phyloP scores from a whole-genome alignment of 2,329 filamentous ascomycete genomes.

The Venturiaceae sp. region DNA sequence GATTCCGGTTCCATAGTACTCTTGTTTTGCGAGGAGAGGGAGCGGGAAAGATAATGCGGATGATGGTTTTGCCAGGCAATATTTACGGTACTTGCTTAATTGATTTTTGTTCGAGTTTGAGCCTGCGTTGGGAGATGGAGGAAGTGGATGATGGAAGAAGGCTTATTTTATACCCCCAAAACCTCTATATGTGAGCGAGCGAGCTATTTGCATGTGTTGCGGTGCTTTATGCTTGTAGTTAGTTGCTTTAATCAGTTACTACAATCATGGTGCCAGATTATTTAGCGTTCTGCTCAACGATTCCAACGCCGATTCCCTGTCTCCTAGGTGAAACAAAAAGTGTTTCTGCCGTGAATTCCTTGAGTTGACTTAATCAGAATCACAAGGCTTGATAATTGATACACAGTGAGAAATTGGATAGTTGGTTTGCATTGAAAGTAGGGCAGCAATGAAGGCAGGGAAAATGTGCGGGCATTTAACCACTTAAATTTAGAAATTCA shows the following conservation, averaged over 20 bases:
- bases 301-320: too few relatives aligned
- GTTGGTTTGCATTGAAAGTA: too few relatives aligned
- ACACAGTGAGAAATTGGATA: too few relatives aligned
- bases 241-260: not conserved
- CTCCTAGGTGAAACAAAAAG: too few relatives aligned
- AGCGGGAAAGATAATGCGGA: not conserved
- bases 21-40: not conserved
- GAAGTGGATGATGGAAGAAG: not conserved
- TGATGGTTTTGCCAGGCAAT: not conserved
- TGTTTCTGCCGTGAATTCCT: too few relatives aligned
- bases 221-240: too few relatives aligned
- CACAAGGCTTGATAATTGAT: too few relatives aligned
- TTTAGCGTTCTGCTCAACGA: not conserved
- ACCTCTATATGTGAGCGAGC: not conserved
- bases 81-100: not conserved
- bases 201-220: not conserved
- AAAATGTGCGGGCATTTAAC: too few relatives aligned
- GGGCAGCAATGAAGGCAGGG: not conserved
- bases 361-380: too few relatives aligned
- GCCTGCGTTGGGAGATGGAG: not conserved
- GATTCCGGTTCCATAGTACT: not conserved
- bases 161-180: slow-evolving; percentile 1
- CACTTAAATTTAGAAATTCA: too few relatives aligned
- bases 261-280: not conserved
- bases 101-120: not conserved